These are phyloP conservation scores for Panellus pusillus DNA, from an alignment of 768 basidiomycete species.

Conservation along the genomic window DNA sequence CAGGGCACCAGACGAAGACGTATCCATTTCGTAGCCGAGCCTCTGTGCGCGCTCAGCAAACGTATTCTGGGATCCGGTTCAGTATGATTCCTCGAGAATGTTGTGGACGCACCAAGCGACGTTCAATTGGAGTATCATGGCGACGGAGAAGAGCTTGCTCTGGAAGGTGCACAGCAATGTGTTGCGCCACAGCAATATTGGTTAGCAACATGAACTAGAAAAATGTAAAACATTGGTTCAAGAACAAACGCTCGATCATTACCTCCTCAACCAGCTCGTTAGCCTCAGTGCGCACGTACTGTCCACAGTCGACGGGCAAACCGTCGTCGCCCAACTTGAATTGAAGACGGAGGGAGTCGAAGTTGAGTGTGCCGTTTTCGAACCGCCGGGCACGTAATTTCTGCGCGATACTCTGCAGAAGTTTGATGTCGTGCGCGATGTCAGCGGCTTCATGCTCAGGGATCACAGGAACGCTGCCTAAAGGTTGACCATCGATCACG, in stretches of 20 bases:
- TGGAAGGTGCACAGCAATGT: conserved; percentile 90
- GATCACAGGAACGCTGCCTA: conserved; percentile 52
- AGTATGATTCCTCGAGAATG: conserved; percentile 11
- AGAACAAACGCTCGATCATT: conserved; percentile 15
- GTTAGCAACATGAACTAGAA: conserved; percentile 89
- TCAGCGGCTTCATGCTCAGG: conserved; percentile 60
- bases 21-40: conserved; percentile 82
- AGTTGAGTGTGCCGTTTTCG: conserved; percentile 75
- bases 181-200: conserved; percentile 88
- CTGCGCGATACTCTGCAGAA: conserved; percentile 66
- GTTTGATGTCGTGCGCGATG: conserved; percentile 75
- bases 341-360: conserved; percentile 66
- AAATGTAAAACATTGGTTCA: conserved; percentile 3
- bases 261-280: conserved; percentile 91
- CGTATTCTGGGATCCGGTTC: conserved; percentile 49
- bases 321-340: conserved; percentile 83
- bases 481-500: conserved; percentile 70
- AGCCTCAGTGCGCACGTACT: conserved; percentile 66
- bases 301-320: conserved; percentile 74
- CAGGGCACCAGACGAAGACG: conserved; percentile 72
- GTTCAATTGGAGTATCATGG: conserved; percentile 90
- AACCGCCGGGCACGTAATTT: conserved; percentile 72
- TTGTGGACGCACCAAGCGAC: conserved; percentile 67
- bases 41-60: conserved; percentile 82
- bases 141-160: conserved; percentile 97